A percentile compares a stretch with the other conserved stretches of the same genome.
These are phyloP conservation scores for Fusarium sp. DNA, from an alignment of 2,329 filamentous ascomycete species.

Conservation along the genomic window DNA sequence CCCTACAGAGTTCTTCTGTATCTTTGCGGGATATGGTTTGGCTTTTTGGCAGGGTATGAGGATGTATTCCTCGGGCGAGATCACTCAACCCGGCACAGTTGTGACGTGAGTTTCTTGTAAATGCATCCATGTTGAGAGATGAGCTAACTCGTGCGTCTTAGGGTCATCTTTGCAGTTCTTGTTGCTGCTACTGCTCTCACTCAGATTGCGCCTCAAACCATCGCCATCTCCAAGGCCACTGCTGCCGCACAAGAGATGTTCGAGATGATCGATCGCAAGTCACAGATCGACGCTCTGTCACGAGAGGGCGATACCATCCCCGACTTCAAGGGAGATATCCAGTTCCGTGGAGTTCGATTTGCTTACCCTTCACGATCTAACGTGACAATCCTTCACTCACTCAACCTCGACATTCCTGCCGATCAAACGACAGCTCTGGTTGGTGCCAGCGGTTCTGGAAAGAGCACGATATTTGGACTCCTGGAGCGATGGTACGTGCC, in stretches of 20 bases:
- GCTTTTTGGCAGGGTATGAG: conserved; percentile 64
- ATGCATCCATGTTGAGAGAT: accelerated
- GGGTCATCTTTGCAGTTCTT: conserved; percentile 60
- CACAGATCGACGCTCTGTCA: conserved; percentile 56
- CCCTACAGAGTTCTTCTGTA: conserved; percentile 59
- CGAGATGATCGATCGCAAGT: conserved; percentile 58
- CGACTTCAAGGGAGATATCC: conserved; percentile 57
- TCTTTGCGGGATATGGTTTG: conserved; percentile 60
- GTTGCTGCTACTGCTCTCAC: conserved; percentile 59
- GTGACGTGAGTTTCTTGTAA: conserved; percentile 53
- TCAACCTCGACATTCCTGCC: conserved; percentile 57
- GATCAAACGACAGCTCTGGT: conserved; percentile 66
- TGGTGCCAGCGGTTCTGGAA: conserved; percentile 68
- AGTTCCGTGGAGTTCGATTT: conserved; percentile 61
- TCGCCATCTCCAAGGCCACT: conserved; percentile 59
- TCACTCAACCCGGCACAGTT: conserved; percentile 57
- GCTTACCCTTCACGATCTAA: conserved; percentile 67
- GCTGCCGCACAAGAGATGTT: conserved; percentile 61
- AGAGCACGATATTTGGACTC: conserved; percentile 67
- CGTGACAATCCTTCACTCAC: conserved; percentile 56
- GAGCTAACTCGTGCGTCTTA: conserved; percentile 26
- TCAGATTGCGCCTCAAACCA: conserved; percentile 59
- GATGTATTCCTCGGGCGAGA: conserved; percentile 59
- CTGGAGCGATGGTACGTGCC: conserved; percentile 70
- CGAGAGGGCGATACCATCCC: conserved; percentile 47